These are phyloP conservation scores for Rhizopogon sp. DNA, from an alignment of 768 basidiomycete species.

Conservation along the genomic window DNA sequence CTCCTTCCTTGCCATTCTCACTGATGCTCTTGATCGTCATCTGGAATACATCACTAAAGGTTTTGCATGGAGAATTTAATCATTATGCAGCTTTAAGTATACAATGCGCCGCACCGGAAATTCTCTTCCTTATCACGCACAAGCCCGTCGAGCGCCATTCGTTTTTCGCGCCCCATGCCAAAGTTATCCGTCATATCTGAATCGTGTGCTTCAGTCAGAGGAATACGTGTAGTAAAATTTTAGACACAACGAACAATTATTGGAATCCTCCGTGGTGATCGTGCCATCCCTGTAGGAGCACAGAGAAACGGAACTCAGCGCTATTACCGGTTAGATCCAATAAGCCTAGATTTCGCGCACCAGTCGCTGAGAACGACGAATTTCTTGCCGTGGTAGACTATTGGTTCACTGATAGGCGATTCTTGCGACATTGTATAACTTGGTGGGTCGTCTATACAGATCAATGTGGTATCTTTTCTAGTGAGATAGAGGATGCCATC, in stretches of 20 bases:
- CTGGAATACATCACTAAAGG: constrained; percentile 79
- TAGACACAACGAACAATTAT: constrained; percentile 62
- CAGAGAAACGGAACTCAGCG: not conserved
- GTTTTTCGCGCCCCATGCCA: constrained; percentile 76
- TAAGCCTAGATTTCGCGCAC: constrained; percentile 39
- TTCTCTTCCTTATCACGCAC: constrained; percentile 61
- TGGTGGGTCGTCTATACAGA: not conserved
- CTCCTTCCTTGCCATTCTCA: constrained; percentile 39
- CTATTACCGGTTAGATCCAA: not conserved
- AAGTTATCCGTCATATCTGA: constrained; percentile 86
- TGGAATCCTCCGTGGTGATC: constrained; percentile 89
- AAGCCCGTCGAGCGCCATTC: constrained; percentile 69
- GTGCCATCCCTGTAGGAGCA: constrained; percentile 71
- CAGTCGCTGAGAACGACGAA: constrained; percentile 91
- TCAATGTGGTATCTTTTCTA: not conserved
- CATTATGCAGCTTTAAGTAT: constrained; percentile 18
- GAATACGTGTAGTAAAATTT: not conserved
- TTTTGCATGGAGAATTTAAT: constrained; percentile 6
- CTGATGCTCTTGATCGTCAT: constrained; percentile 81
- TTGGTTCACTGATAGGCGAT: constrained; percentile 77
- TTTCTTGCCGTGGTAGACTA: constrained; percentile 76
- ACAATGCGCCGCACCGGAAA: constrained; percentile 50
- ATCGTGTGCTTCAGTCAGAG: not conserved
- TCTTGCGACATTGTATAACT: constrained; percentile 31
- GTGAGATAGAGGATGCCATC: not conserved